Conservation (phyloP, 805 yeast genomes). For the Candida mattraensis region DNA sequence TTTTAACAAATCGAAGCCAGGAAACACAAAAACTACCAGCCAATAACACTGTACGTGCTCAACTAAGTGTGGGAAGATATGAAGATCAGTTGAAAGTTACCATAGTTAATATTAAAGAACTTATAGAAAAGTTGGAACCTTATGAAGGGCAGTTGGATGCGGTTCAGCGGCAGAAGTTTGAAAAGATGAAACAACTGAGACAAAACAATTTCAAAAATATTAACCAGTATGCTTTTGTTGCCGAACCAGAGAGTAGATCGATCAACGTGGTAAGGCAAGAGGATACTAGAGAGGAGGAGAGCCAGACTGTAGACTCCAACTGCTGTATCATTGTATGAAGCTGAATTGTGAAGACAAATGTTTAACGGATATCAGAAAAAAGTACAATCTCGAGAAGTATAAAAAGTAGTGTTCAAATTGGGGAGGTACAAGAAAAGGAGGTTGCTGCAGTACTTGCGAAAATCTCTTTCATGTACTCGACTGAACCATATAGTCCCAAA, state of each 20-base stretch:
- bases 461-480: constrained; percentile 28
- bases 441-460: constrained; percentile 28
- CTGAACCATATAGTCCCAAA: constrained; percentile 33
- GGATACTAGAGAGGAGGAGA: background rate
- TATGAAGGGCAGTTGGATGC: constrained; percentile 1
- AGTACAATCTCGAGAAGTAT: background rate
- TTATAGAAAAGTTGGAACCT: constrained; percentile 1
- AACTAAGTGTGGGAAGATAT: background rate
- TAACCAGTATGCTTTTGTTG: too few species aligned
- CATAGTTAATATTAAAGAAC: constrained; percentile 1
- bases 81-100: constrained; percentile 6
- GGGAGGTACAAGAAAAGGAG: constrained; percentile 34
- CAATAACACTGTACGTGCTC: background rate
- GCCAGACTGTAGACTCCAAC: background rate
- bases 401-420: too few species aligned
- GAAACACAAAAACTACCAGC: background rate
- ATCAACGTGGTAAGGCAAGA: too few species aligned
- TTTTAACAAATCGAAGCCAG: constrained; percentile 1
- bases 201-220: background rate
- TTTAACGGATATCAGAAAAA: background rate
- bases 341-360: too few species aligned
- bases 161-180: constrained; percentile 8
- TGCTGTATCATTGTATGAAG: constrained; percentile 6
- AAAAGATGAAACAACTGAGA: background rate
- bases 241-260: too few species aligned